Base-by-base conservation (phyloP, 2,329 filamentous ascomycete genomes). In the Hymenotorrendiella dingleyae region DNA sequence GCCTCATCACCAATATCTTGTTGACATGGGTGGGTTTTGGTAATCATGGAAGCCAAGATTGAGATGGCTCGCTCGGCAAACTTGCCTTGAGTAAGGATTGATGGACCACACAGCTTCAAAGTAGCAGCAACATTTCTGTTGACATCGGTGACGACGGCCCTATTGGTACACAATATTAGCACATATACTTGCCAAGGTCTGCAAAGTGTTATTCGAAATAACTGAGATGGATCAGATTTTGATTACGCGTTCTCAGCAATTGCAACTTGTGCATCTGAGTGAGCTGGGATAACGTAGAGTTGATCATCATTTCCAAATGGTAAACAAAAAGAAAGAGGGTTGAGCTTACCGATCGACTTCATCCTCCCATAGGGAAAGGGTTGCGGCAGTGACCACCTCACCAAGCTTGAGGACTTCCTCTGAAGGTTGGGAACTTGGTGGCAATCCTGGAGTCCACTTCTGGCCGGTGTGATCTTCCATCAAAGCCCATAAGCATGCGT, bases 241-340 rank as follows among this genome's bases (percentile, higher is more conserved):
- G 66, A 68, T 73, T 69, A 78, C 84, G 88, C 72, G 69, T 94
- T 93, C 82, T 82, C 87, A 88, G 85, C 88, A 94, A 81, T 70
- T 80, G 80, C 85, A 80, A 69, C 71, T 76, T 70, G 71, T 77
- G 86, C 82, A 83, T 97, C 85, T 86, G 87, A 95, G 90, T 96
- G 91, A 96, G 90, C 90, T 96, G 90, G 89, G 91, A 78, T 91
- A 90, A 90, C 87, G 86, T 62, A 81, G 79, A 71, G 67, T 72
- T 78, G 73, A 69, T 95, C 89, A 96, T 96, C 89, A 88, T 82
- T 60, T 68, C 62, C 64, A 61, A 42, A 42, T 30, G 24, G 29
- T 43, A 46, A 53, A 49, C 39, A 43, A 50, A 45, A 29, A 56
- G 49, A 43, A 49, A 46, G 30, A 42, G 49, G 45, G 44, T 43